phyloP scores from a whole-genome alignment of 208 protist genomes.

The Crithidia expoeki region DNA sequence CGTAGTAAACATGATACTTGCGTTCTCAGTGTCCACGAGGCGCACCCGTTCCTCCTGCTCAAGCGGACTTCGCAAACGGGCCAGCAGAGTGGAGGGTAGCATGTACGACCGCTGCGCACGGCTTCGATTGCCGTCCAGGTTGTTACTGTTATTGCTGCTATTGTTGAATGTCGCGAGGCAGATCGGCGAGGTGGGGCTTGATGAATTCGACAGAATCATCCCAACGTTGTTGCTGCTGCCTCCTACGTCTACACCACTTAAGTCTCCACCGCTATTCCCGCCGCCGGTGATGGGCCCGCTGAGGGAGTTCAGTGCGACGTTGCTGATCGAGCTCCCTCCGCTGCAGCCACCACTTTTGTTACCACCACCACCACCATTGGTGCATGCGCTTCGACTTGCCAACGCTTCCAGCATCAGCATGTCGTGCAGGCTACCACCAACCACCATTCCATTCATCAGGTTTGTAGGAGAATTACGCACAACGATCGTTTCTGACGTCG shows the following conservation, averaged over 20 bases:
- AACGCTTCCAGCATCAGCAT: neutral
- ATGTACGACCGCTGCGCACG: constrained; percentile 5
- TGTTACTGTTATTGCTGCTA: neutral
- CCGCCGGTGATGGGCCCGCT: constrained; percentile 5
- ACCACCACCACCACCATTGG: neutral
- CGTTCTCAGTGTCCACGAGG: neutral
- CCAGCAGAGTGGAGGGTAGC: constrained; percentile 22
- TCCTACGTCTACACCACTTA: neutral
- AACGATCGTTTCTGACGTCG: constrained; percentile 24
- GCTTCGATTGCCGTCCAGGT: no score
- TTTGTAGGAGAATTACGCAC: constrained; percentile 19
- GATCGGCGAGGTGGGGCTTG: neutral
- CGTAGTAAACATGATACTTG: neutral
- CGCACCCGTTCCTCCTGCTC: neutral
- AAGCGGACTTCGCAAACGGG: neutral
- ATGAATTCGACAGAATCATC: neutral
- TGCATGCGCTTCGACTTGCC: neutral
- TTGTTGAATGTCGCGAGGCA: neutral
- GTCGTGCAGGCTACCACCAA: constrained; percentile 8
- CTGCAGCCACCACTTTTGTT: neutral
- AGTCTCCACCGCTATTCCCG: neutral
- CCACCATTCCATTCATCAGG: neutral
- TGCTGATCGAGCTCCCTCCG: neutral
- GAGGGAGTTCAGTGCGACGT: neutral
- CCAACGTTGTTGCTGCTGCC: neutral